Conservation (phyloP, 2,329 filamentous ascomycete species). For the Nemania abortiva region DNA sequence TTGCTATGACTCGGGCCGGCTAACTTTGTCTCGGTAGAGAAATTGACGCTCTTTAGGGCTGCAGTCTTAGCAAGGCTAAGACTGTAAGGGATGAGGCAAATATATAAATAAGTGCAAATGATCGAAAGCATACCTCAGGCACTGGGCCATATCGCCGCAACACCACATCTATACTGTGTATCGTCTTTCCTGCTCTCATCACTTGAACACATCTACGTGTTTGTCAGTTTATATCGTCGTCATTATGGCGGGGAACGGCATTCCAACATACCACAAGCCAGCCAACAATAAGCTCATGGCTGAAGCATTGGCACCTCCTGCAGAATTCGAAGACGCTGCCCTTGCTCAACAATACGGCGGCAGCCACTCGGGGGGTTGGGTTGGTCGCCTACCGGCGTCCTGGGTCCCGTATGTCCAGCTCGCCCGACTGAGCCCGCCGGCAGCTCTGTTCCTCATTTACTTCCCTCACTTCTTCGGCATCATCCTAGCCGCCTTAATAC, state of each 20-base stretch:
- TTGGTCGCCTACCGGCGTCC: slow-evolving; percentile 48
- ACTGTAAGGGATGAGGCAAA: neutral
- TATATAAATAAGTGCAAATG: slow-evolving; percentile 23
- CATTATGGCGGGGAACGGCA: slow-evolving; percentile 30
- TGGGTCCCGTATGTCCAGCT: slow-evolving; percentile 53
- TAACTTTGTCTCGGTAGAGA: neutral
- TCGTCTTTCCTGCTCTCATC: neutral
- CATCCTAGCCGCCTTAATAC: slow-evolving; percentile 46
- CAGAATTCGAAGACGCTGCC: slow-evolving; percentile 38
- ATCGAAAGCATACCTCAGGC: slow-evolving; percentile 5
- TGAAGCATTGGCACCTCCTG: neutral
- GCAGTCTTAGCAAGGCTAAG: neutral
- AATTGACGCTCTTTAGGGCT: neutral
- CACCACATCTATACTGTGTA: neutral
- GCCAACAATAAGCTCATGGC: slow-evolving; percentile 33
- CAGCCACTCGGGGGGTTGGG: slow-evolving; percentile 50
- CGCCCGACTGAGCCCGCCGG: slow-evolving; percentile 50
- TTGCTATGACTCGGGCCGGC: slow-evolving; percentile 19
- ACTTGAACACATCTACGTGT: neutral
- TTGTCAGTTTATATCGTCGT: neutral
- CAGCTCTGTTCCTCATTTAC: slow-evolving; percentile 51
- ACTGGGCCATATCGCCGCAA: neutral
- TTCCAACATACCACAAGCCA: slow-evolving; percentile 37
- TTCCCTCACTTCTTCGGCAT: slow-evolving; percentile 52
- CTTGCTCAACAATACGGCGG: slow-evolving; percentile 52